Conservation (phyloP, 345 rosid species). For the Brassica cretica region DNA sequence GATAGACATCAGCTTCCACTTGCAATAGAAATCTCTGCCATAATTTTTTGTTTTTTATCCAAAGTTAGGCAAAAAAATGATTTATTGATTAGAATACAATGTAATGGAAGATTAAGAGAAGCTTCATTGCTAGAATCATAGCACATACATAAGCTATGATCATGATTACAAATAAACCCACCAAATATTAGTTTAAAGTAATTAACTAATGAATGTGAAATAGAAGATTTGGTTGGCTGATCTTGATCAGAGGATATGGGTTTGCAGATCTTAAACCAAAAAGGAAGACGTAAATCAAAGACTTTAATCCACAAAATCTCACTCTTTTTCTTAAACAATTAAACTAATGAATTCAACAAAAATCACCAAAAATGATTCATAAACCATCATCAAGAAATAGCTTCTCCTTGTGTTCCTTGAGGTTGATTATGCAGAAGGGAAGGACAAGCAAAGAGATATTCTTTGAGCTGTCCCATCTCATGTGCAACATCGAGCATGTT, state of each 20-base stretch:
- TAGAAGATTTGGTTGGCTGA: slow-evolving; percentile 31
- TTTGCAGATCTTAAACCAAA: slow-evolving; percentile 13
- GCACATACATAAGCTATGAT: slow-evolving; percentile 30
- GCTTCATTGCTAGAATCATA: slow-evolving; percentile 34
- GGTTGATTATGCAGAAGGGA: slow-evolving; percentile 25
- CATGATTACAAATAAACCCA: slow-evolving; percentile 22
- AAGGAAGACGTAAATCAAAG: neutral
- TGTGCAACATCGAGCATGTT: slow-evolving; percentile 73
- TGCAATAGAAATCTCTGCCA: slow-evolving; percentile 10
- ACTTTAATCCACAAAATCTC: slow-evolving; percentile 9
- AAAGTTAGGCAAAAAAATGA: slow-evolving; percentile 36
- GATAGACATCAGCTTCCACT: slow-evolving; percentile 36
- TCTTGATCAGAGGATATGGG: slow-evolving; percentile 5
- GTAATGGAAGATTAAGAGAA: slow-evolving; percentile 24
- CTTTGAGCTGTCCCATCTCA: slow-evolving; percentile 77
- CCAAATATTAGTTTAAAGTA: slow-evolving; percentile 9
- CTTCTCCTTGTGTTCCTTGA: slow-evolving; percentile 27
- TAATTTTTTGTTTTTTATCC: neutral
- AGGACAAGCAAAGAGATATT: slow-evolving; percentile 53
- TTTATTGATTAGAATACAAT: slow-evolving; percentile 21
- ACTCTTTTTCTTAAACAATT: neutral
- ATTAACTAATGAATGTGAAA: slow-evolving; percentile 25
- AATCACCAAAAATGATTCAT: slow-evolving; percentile 12
- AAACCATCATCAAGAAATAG: slow-evolving; percentile 24
- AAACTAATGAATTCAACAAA: slow-evolving; percentile 17